Percentiles rank a stretch among this genome's conserved stretches.
phyloP scores from a whole-genome alignment of 1,284 basidiomycete species.

The Mycena sp. region DNA sequence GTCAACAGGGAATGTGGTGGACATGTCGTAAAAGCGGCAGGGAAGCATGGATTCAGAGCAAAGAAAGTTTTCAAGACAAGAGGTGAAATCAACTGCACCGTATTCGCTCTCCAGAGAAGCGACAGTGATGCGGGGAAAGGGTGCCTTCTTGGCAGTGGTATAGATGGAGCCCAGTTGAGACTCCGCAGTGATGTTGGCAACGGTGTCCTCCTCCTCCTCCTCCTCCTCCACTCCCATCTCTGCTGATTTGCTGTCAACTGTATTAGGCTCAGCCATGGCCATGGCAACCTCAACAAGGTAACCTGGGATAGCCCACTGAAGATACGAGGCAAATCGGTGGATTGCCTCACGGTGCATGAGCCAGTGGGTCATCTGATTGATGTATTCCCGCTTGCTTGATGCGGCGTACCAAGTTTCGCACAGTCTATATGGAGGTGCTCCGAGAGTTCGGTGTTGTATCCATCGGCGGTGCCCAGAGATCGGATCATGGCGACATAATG shows the following conservation, averaged over 20 bases:
- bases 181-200: neutral
- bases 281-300: neutral
- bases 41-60: too few species aligned
- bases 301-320: slow-evolving; percentile 3
- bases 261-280: neutral
- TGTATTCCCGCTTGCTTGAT: slow-evolving; percentile 37
- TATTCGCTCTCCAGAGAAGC: neutral
- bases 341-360: slow-evolving; percentile 40
- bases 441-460: too few species aligned
- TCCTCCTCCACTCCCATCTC: neutral
- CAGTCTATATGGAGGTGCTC: too few species aligned
- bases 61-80: too few species aligned
- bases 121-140: neutral
- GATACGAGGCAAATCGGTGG: slow-evolving; percentile 2
- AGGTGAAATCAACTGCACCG: too few species aligned
- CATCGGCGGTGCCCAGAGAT: too few species aligned
- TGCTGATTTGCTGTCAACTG: neutral
- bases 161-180: neutral
- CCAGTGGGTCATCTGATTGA: slow-evolving; percentile 45
- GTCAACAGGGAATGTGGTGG: too few species aligned
- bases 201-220: neutral
- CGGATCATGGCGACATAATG: too few species aligned
- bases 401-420: slow-evolving; percentile 33
- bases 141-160: slow-evolving; percentile 10
- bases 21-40: too few species aligned